phyloP scores from a whole-genome alignment of 352 stramenopile genomes.

The Peronospora farinosa region DNA sequence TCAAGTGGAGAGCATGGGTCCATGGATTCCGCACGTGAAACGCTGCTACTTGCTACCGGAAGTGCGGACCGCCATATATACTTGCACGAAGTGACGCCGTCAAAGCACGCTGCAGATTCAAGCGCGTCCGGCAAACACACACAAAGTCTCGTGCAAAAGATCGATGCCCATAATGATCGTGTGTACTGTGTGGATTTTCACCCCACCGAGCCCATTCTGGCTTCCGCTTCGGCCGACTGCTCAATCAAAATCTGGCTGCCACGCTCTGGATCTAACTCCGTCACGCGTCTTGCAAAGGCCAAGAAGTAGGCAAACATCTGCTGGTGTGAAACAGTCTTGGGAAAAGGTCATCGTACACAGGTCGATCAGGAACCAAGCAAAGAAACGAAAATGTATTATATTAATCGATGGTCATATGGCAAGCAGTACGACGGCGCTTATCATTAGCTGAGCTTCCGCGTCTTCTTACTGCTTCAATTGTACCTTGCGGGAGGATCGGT shows the following conservation, averaged over 20 bases:
- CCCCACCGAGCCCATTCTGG: constrained; percentile 77
- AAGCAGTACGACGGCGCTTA: constrained; percentile 63
- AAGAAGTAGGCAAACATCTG: constrained; percentile 37
- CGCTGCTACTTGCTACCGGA: constrained; percentile 73
- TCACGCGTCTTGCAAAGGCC: constrained; percentile 45
- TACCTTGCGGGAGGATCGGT: constrained; percentile 84
- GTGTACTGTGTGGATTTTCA: constrained; percentile 89
- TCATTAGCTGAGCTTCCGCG: constrained; percentile 59
- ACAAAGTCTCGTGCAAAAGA: constrained; percentile 71
- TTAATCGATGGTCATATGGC: constrained; percentile 28
- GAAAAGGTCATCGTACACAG: constrained; percentile 1
- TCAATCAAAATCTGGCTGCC: constrained; percentile 86
- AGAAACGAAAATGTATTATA: constrained; percentile 23
- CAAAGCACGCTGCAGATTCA: constrained; percentile 31
- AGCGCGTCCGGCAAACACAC: constrained; percentile 27
- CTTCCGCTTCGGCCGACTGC: constrained; percentile 78
- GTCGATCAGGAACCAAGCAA: constrained; percentile 8
- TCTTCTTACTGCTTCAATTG: constrained; percentile 89
- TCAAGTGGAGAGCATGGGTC: constrained; percentile 31
- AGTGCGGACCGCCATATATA: constrained; percentile 87
- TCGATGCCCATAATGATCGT: constrained; percentile 80
- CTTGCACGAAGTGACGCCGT: constrained; percentile 75
- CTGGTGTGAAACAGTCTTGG: constrained; percentile 1
- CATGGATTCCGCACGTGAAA: constrained; percentile 50
- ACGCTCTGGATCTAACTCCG: constrained; percentile 35